phyloP scores from a whole-genome alignment of 2,329 filamentous ascomycete genomes.

The Exophiala viscosa region DNA sequence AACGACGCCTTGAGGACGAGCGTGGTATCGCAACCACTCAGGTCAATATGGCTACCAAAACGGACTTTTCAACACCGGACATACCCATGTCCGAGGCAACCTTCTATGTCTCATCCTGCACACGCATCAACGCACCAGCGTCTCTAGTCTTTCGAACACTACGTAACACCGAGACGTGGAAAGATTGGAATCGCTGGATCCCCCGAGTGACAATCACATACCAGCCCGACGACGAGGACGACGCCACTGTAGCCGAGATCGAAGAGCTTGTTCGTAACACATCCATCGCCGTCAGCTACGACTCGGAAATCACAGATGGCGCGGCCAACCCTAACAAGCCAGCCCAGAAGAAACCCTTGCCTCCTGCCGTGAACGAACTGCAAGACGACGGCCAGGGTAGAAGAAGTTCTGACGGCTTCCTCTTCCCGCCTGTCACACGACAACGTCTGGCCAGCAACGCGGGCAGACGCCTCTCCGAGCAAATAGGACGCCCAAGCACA shows the following conservation, averaged over 20 bases:
- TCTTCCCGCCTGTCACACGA: conserved; percentile 16
- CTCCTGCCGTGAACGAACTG: background rate
- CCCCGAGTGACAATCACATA: conserved; percentile 44
- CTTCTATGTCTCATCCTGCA: conserved; percentile 35
- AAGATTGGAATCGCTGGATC: conserved; percentile 47
- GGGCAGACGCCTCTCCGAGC: conserved; percentile 11
- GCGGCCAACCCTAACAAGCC: conserved; percentile 1
- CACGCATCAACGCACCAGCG: conserved; percentile 40
- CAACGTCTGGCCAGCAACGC: conserved; percentile 23
- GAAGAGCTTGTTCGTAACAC: conserved; percentile 28
- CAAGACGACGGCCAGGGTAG: background rate
- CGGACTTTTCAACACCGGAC: conserved; percentile 31
- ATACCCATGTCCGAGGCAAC: conserved; percentile 33
- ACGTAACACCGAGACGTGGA: conserved; percentile 45
- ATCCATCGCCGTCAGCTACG: conserved; percentile 26
- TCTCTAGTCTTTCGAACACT: conserved; percentile 43
- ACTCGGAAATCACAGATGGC: conserved; percentile 26
- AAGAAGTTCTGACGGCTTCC: conserved; percentile 4
- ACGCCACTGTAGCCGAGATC: conserved; percentile 23
- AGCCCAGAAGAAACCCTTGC: conserved; percentile 5
- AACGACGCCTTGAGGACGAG: background rate
- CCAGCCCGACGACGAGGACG: conserved; percentile 31
- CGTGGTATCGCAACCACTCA: too few species aligned
- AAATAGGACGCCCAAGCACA: background rate
- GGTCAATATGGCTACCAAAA: conserved; percentile 11